phyloP scores from a whole-genome alignment of 345 rosid species.

The Rubroshorea leprosula region DNA sequence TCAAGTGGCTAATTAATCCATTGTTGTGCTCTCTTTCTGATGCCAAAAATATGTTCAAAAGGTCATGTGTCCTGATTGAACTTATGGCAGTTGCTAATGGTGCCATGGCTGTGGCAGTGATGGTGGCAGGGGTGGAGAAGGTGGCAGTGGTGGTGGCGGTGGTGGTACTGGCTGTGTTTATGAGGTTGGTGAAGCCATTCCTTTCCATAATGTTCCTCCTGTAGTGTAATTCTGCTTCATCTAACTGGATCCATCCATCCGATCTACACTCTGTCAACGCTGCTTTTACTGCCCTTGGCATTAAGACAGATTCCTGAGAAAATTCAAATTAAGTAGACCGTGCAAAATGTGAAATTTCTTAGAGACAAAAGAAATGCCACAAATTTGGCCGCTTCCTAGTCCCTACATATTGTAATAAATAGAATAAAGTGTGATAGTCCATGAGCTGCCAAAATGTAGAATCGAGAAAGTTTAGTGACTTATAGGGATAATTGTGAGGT shows the following conservation, averaged over 20 bases:
- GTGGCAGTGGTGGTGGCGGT: conserved; percentile 4
- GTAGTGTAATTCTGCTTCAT: conserved; percentile 32
- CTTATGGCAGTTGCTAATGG: conserved; percentile 14
- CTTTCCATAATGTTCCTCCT: conserved; percentile 31
- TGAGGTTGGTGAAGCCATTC: conserved; percentile 43
- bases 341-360: background rate
- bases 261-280: conserved; percentile 30
- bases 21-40: conserved; percentile 24
- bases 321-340: background rate
- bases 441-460: no score
- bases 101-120: conserved; percentile 3
- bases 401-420: background rate
- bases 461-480: no score
- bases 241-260: conserved; percentile 43
- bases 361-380: background rate
- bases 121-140: background rate
- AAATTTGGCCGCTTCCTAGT: background rate
- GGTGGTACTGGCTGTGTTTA: no score
- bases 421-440: conserved; percentile 9
- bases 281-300: conserved; percentile 30
- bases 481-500: no score
- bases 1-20: conserved; percentile 13
- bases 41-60: conserved; percentile 25
- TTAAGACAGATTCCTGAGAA: conserved; percentile 39
- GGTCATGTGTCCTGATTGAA: conserved; percentile 21